These are phyloP conservation scores for Rhizodiscina lignyota DNA, from an alignment of 495 filamentous ascomycete species.

Conservation along the genomic window DNA sequence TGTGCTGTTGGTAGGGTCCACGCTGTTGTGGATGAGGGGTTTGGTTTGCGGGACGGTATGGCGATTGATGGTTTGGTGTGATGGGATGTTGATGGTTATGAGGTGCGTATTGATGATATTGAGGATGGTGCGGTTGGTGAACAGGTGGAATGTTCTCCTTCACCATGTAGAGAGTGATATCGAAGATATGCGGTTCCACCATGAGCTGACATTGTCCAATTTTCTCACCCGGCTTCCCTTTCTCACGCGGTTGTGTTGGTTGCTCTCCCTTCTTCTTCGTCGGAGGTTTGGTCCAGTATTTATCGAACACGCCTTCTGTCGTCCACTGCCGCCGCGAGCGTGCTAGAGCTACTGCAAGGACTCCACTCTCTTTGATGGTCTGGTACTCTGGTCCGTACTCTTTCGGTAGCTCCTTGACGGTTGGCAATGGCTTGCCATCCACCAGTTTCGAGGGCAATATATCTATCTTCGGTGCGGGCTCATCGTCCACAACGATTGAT, in stretches of 20 bases:
- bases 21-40: constrained; percentile 5
- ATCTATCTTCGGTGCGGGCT: constrained; percentile 23
- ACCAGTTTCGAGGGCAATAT: constrained; percentile 42
- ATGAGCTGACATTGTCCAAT: constrained; percentile 65
- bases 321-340: constrained; percentile 81
- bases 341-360: constrained; percentile 65
- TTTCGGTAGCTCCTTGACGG: constrained; percentile 50
- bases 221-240: constrained; percentile 40
- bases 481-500: no score
- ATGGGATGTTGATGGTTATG: not conserved
- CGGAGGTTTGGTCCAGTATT: constrained; percentile 77
- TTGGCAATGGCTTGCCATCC: constrained; percentile 58
- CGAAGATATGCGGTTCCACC: constrained; percentile 82
- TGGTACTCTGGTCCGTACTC: constrained; percentile 60
- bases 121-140: constrained; percentile 21
- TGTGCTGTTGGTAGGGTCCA: constrained; percentile 9
- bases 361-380: constrained; percentile 69
- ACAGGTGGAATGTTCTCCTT: constrained; percentile 36
- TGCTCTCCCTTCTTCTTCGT: constrained; percentile 38
- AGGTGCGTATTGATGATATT: constrained; percentile 20
- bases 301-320: constrained; percentile 69
- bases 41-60: constrained; percentile 6
- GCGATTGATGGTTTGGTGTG: constrained; percentile 1
- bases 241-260: constrained; percentile 50
- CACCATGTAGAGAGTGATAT: constrained; percentile 69